Conservation (phyloP, 2,329 filamentous ascomycete species). For the Aspergillus sp. region DNA sequence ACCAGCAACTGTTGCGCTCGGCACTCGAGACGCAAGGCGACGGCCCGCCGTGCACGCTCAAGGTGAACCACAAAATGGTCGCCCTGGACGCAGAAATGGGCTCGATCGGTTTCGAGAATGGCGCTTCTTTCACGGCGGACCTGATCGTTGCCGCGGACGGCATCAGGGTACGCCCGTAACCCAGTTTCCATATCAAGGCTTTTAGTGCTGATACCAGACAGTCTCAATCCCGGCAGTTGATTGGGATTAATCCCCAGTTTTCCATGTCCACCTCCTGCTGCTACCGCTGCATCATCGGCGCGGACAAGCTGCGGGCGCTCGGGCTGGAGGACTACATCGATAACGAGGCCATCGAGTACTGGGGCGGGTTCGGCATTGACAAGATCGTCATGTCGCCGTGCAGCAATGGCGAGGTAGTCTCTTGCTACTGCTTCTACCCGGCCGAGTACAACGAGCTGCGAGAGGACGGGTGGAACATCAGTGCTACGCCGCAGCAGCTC, state of each 20-base stretch:
- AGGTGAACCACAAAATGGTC: constrained; percentile 23
- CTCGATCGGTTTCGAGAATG: constrained; percentile 22
- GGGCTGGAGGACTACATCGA: constrained; percentile 34
- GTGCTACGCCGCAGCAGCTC: constrained; percentile 21
- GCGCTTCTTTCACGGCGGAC: constrained; percentile 16
- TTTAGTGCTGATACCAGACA: neutral
- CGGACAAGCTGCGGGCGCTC: constrained; percentile 23
- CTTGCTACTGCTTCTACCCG: constrained; percentile 43
- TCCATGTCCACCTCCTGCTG: constrained; percentile 40
- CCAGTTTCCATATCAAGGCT: neutral
- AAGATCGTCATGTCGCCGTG: constrained; percentile 45
- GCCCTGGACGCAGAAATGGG: constrained; percentile 21
- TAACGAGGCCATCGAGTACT: constrained; percentile 30
- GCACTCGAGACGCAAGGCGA: constrained; percentile 23
- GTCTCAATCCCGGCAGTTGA: neutral
- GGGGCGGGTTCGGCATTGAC: constrained; percentile 39
- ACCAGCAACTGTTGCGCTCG: constrained; percentile 24
- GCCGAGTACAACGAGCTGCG: constrained; percentile 21
- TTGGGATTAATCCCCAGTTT: constrained; percentile 33
- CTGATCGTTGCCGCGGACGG: constrained; percentile 27
- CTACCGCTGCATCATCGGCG: constrained; percentile 27
- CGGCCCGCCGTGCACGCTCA: constrained; percentile 15
- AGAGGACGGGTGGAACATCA: constrained; percentile 27
- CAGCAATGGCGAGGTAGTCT: constrained; percentile 36
- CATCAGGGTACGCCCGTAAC: constrained; percentile 5